Conservation (phyloP, 2,329 filamentous ascomycete genomes). For the Venturia pyrina region DNA sequence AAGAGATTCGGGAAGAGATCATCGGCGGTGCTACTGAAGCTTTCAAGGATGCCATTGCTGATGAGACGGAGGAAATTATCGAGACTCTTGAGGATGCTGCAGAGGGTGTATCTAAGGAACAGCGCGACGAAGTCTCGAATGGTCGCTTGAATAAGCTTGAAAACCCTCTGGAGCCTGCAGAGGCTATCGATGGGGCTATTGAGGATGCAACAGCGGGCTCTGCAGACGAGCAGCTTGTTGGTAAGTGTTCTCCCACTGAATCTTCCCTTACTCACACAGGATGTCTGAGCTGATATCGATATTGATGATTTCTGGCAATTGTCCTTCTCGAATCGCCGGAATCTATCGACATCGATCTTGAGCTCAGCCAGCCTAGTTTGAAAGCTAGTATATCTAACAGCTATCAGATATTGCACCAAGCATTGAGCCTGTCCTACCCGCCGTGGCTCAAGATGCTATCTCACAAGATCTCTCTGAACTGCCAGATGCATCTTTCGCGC, state of each 20-base stretch:
- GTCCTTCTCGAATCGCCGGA: neutral
- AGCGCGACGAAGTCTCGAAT: neutral
- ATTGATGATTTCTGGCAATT: neutral
- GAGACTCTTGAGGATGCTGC: neutral
- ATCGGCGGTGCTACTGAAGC: neutral
- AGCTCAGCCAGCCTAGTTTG: neutral
- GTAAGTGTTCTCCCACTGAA: neutral
- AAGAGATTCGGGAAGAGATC: neutral
- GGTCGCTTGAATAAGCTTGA: neutral
- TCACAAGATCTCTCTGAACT: conserved; percentile 6
- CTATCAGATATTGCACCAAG: neutral
- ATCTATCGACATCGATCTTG: neutral
- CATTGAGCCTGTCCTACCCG: neutral
- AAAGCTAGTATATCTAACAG: neutral
- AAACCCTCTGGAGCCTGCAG: neutral
- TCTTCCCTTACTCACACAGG: neutral
- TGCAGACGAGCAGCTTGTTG: neutral
- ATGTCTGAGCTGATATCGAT: neutral
- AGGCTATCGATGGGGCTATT: neutral
- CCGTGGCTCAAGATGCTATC: neutral
- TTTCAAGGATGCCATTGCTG: neutral
- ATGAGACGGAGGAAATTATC: neutral
- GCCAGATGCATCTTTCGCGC: conserved; percentile 7
- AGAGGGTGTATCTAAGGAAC: neutral
- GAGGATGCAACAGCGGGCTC: neutral